These are phyloP conservation scores for Actinidia polygama DNA, from an alignment of 179 eudicot species.

Conservation along the genomic window DNA sequence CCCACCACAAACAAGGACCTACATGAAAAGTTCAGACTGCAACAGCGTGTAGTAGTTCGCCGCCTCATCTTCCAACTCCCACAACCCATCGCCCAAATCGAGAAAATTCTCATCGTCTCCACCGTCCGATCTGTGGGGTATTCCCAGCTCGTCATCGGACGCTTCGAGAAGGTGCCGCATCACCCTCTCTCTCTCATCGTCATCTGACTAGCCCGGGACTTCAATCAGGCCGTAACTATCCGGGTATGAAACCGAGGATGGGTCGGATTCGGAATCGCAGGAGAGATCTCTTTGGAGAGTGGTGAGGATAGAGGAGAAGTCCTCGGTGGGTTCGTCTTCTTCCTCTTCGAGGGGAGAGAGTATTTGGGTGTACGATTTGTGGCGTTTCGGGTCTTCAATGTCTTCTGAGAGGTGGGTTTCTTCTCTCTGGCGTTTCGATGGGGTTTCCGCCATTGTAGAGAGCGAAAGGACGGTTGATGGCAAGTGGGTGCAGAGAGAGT, in stretches of 20 bases:
- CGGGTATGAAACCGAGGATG: not conserved
- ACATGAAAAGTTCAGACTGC: conserved; percentile 73
- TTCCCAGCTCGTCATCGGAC: conserved; percentile 88
- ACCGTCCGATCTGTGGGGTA: conserved; percentile 44
- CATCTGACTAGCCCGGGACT: no score
- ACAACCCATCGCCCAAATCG: conserved; percentile 50
- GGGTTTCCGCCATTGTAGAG: conserved; percentile 42
- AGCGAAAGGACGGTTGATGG: not conserved
- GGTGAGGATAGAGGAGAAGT: conserved; percentile 60
- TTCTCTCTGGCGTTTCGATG: conserved; percentile 53
- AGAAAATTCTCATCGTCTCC: conserved; percentile 28
- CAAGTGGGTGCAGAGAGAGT: not conserved
- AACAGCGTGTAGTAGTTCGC: conserved; percentile 64
- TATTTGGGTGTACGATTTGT: conserved; percentile 48
- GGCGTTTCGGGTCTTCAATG: conserved; percentile 42
- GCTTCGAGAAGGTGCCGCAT: conserved; percentile 85
- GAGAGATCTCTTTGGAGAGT: conserved; percentile 57
- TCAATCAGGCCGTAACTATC: no score
- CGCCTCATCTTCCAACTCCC: conserved; percentile 92
- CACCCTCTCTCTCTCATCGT: conserved; percentile 46
- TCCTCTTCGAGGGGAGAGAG: conserved; percentile 63
- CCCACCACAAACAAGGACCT: no score
- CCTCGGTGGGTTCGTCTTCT: conserved; percentile 55
- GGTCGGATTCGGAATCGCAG: conserved; percentile 13
- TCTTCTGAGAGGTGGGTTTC: conserved; percentile 25